Base-by-base conservation (phyloP, 2,329 filamentous ascomycete genomes). In the Atkinsonella hypoxylon region DNA sequence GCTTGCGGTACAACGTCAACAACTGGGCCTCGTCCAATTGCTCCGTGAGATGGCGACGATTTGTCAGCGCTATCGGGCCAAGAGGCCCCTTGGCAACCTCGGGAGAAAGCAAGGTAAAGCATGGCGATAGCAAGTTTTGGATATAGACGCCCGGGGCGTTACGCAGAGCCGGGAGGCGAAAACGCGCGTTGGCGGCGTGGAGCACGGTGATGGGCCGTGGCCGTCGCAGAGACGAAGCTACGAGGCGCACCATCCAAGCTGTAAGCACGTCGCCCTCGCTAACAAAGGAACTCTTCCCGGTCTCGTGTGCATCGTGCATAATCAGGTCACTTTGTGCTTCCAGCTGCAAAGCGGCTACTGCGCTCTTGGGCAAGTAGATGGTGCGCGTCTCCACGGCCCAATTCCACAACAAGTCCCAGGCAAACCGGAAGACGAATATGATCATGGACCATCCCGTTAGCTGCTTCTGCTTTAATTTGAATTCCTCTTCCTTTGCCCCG, bases 241-340 rank as follows among this genome's bases (percentile, higher is more conserved):
- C 48, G n/a, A 57, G 44, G 1, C 55, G 57, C 15, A 64, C 58
- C 48, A 62, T 59, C 70, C 72, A 77, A 1, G 70, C 69, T 0
- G 62, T 58, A 10, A 77, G 57, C 2, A 76, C 58, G 48, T 76
- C 73, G 22, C 69, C 65, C 31, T 74, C 70, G 53, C 70, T 75
- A 39, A 76, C 47, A 51, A 72, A 76, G 26, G 26, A 26, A 26
- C 26, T 26, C 9, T 39, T 40, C n/a, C 6, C 22, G 1, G 65
- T 56, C 7, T 54, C 34, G 11, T 50, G 40, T n/a, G 38, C n/a
- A 22, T 15, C 2, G 10, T 45, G 20, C 39, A 49, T 18, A 43
- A 39, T 32, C n/a, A 45, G 12, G 32, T 50, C 48, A 11, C 45
- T 54, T 39, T 61, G 53, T 15, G 69, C 67, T 30, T 56, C 58